phyloP scores from a whole-genome alignment of 306 rosid genomes.

The Quercus berberidifolia region DNA sequence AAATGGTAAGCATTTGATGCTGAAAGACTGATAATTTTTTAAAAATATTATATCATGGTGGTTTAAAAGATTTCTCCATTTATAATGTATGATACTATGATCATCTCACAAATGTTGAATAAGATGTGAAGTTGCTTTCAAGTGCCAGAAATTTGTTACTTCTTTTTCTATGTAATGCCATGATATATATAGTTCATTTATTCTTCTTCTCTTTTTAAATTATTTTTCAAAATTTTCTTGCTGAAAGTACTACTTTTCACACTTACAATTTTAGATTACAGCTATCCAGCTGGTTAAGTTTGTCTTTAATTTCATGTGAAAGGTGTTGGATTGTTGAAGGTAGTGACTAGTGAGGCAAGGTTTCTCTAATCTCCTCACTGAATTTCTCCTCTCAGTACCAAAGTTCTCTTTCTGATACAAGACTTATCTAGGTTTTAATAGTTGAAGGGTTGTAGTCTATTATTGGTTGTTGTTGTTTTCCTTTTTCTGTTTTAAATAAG shows the following conservation, averaged over 20 bases:
- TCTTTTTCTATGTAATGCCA: no score
- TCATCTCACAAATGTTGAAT: background rate
- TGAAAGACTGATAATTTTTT: background rate
- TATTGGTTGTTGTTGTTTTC: no score
- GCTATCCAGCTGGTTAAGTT: background rate
- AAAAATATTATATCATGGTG: background rate
- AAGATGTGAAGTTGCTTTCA: no score
- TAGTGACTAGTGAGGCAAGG: no score
- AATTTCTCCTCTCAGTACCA: no score
- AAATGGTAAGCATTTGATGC: conserved; percentile 56
- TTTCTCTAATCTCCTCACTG: no score
- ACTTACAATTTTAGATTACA: background rate
- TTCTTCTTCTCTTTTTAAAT: background rate
- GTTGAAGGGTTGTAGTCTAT: no score
- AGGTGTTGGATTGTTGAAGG: background rate
- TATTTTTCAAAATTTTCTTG: background rate
- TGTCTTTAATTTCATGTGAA: background rate
- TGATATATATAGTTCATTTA: background rate
- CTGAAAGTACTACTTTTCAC: background rate
- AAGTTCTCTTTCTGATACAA: no score
- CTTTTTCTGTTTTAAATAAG: no score
- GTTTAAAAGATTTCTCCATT: conserved; percentile 4
- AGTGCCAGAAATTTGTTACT: no score
- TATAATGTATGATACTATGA: background rate
- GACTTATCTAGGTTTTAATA: no score